Percentiles rank a stretch among this genome's conserved stretches.
These are phyloP conservation scores for Fusarium tuaranense DNA, from an alignment of 2,329 filamentous ascomycete genomes.

Conservation along the genomic window DNA sequence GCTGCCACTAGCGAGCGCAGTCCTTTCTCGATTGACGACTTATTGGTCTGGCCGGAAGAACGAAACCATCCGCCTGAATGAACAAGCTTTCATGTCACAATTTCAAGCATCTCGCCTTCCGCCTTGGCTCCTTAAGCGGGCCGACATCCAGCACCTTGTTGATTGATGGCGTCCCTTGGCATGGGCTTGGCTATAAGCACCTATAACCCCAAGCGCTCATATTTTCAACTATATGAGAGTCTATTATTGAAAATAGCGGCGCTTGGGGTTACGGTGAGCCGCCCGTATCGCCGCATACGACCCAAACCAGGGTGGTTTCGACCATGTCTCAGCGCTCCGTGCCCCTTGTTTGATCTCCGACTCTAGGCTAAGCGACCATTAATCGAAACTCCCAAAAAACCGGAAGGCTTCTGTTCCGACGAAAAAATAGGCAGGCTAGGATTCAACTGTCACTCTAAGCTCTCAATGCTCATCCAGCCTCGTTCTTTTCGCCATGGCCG, in stretches of 20 bases:
- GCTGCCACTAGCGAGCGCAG: conserved; percentile 18
- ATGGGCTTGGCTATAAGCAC: neutral
- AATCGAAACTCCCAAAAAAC: conserved; percentile 30
- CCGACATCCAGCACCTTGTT: neutral
- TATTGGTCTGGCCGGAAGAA: conserved; percentile 38
- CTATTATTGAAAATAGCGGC: neutral
- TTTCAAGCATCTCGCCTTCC: neutral
- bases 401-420: conserved; percentile 33
- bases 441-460: neutral
- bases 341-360: conserved; percentile 35
- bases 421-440: conserved; percentile 6
- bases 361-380: conserved; percentile 35
- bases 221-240: neutral
- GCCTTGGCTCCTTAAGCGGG: neutral
- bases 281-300: neutral
- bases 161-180: neutral
- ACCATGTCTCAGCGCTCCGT: conserved; percentile 35
- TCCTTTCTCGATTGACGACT: conserved; percentile 40
- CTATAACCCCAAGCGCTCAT: neutral
- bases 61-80: neutral
- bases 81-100: neutral
- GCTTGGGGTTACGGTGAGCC: neutral
- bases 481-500: neutral
- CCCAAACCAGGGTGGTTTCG: conserved; percentile 40
- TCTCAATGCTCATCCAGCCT: neutral